A percentile compares a stretch with the other conserved stretches of the same genome.
phyloP scores from a whole-genome alignment of 305 asterid genomes.

The Vinca major region DNA sequence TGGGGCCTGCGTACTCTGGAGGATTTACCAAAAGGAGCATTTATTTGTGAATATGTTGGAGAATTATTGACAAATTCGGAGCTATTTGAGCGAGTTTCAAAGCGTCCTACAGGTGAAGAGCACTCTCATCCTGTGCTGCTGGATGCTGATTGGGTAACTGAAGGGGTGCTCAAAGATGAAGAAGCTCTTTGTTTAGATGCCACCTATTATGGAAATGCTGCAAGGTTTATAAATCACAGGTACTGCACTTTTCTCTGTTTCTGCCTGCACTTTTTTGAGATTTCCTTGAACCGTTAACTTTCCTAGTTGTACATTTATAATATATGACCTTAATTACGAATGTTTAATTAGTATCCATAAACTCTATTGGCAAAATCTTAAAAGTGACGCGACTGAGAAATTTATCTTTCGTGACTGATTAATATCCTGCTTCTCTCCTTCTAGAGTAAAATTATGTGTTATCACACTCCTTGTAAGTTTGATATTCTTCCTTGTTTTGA shows the following conservation, averaged over 20 bases:
- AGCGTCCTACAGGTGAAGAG: slow-evolving; percentile 46
- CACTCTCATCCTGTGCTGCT: slow-evolving; percentile 87
- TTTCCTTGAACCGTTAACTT: neutral
- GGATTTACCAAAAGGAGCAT: slow-evolving; percentile 87
- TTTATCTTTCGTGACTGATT: no score
- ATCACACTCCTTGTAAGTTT: neutral
- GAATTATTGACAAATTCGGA: slow-evolving; percentile 80
- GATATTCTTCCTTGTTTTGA: neutral
- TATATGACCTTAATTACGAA: neutral
- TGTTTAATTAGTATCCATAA: neutral
- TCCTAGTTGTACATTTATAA: no score
- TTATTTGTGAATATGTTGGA: slow-evolving; percentile 96
- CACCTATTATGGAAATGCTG: slow-evolving; percentile 78
- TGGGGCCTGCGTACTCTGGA: slow-evolving; percentile 96
- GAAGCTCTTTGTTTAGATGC: slow-evolving; percentile 97
- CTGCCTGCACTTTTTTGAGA: neutral
- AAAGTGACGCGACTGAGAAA: no score
- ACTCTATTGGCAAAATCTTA: neutral
- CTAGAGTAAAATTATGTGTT: neutral
- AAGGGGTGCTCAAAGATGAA: slow-evolving; percentile 76
- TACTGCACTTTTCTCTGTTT: slow-evolving; percentile 15
- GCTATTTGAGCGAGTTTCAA: slow-evolving; percentile 67
- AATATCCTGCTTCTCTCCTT: neutral
- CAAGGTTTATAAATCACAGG: slow-evolving; percentile 94
- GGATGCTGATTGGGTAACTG: slow-evolving; percentile 93